phyloP scores from a whole-genome alignment of 2,329 filamentous ascomycete species.

The Thielaviopsis cerberus region DNA sequence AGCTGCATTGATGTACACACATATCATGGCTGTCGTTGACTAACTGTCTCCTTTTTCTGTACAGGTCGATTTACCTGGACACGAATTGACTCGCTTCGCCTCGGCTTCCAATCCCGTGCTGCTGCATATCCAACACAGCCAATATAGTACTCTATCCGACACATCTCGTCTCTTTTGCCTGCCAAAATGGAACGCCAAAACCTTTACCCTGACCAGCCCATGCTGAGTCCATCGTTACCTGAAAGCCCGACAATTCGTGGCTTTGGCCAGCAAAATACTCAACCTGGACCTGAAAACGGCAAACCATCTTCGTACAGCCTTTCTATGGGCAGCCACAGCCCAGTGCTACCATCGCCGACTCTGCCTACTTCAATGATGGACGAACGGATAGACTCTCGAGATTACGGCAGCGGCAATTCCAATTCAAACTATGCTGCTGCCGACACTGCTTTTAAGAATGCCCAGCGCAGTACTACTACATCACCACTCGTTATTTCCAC shows the following conservation, averaged over 20 bases:
- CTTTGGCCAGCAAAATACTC: background rate
- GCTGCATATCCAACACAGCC: background rate
- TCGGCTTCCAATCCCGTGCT: background rate
- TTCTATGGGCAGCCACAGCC: background rate
- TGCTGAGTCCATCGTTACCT: background rate
- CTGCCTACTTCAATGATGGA: background rate
- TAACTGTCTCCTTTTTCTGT: background rate
- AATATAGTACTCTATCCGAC: background rate
- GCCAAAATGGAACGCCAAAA: background rate
- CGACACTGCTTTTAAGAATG: constrained; percentile 1
- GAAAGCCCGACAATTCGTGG: background rate
- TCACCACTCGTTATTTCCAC: constrained; percentile 8
- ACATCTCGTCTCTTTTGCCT: background rate
- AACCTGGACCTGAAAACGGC: background rate
- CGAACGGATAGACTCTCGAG: constrained; percentile 2
- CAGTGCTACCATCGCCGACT: background rate
- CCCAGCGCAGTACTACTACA: constrained; percentile 4
- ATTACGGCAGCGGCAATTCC: background rate
- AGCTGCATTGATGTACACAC: too few species aligned
- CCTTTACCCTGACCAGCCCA: constrained; percentile 15
- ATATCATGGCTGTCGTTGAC: too few species aligned
- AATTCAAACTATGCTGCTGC: background rate
- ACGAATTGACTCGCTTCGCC: background rate
- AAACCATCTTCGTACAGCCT: background rate
- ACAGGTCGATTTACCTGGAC: background rate